Conservation (phyloP, 441 rosid species). For the Eutrema salsugineum region DNA sequence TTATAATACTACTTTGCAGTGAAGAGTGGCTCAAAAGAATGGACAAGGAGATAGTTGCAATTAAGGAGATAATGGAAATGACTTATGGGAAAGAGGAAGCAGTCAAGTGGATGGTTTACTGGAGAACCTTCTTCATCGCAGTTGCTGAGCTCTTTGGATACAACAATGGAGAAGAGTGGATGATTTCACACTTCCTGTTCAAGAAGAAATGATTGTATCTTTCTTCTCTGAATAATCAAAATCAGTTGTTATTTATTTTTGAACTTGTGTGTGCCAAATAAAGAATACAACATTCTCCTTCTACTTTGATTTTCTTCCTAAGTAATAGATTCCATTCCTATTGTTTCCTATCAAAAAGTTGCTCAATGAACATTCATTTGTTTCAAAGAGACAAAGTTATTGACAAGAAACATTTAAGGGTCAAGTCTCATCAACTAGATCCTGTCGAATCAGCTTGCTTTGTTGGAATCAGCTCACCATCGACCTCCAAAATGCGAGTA, state of each 20-base stretch:
- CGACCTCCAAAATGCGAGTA: slow-evolving; percentile 67
- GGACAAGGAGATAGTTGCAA: slow-evolving; percentile 51
- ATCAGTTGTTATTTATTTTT: not conserved
- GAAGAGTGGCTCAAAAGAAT: slow-evolving; percentile 87
- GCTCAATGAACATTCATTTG: not conserved
- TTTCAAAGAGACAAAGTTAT: not conserved
- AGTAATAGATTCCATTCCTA: not conserved
- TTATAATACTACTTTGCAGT: slow-evolving; percentile 29
- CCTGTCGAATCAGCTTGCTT: slow-evolving; percentile 31
- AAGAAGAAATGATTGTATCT: slow-evolving; percentile 49
- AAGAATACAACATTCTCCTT: slow-evolving; percentile 10
- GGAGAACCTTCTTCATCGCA: slow-evolving; percentile 80
- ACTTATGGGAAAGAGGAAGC: slow-evolving; percentile 78
- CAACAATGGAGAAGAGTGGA: slow-evolving; percentile 82
- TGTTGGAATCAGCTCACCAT: slow-evolving; percentile 31
- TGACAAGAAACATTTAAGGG: not conserved
- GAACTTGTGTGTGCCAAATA: not conserved
- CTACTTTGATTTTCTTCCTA: not conserved
- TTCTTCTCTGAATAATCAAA: not conserved
- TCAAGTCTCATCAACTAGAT: slow-evolving; percentile 24
- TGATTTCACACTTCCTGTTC: slow-evolving; percentile 68
- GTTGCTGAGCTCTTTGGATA: slow-evolving; percentile 89
- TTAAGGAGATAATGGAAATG: slow-evolving; percentile 65
- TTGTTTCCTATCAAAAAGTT: not conserved
- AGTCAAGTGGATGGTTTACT: slow-evolving; percentile 78